Conservation (phyloP, 495 filamentous ascomycete species). For the Aspergillus baeticus region DNA sequence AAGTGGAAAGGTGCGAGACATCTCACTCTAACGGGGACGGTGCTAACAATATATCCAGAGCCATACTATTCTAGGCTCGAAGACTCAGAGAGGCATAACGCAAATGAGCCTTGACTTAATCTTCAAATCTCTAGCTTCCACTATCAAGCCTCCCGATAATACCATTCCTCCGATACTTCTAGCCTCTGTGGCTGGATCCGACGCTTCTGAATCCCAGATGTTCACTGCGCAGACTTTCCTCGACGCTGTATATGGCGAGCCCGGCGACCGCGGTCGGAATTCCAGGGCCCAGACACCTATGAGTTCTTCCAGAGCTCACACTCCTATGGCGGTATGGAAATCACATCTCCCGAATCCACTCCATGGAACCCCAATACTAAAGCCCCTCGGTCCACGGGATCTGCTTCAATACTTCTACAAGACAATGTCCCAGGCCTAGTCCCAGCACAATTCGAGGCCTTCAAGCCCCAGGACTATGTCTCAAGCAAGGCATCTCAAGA, state of each 20-base stretch:
- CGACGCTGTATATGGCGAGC: slow-evolving; percentile 73
- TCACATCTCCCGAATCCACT: slow-evolving; percentile 27
- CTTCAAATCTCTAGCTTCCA: slow-evolving; percentile 71
- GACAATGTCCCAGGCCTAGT: neutral
- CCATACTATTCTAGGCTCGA: slow-evolving; percentile 93
- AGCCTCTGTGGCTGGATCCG: slow-evolving; percentile 68
- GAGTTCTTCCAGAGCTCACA: slow-evolving; percentile 53
- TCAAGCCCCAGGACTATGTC: neutral
- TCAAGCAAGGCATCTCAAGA: slow-evolving; percentile 12
- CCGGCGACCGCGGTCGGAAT: slow-evolving; percentile 55
- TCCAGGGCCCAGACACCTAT: slow-evolving; percentile 81
- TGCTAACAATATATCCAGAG: slow-evolving; percentile 56
- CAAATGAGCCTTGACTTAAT: slow-evolving; percentile 90
- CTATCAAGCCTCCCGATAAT: slow-evolving; percentile 60
- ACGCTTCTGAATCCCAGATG: slow-evolving; percentile 82
- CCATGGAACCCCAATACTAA: slow-evolving; percentile 23
- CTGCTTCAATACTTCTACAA: slow-evolving; percentile 3
- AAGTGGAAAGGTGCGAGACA: slow-evolving; percentile 78
- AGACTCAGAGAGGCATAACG: slow-evolving; percentile 80
- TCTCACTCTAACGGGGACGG: neutral
- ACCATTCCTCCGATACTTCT: slow-evolving; percentile 60
- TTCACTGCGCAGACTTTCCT: slow-evolving; percentile 74
- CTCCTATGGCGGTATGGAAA: slow-evolving; percentile 44
- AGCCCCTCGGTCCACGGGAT: slow-evolving; percentile 24
- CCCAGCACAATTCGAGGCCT: neutral